These are phyloP conservation scores for Termitomyces heimii DNA, from an alignment of 768 basidiomycete species.

Conservation along the genomic window DNA sequence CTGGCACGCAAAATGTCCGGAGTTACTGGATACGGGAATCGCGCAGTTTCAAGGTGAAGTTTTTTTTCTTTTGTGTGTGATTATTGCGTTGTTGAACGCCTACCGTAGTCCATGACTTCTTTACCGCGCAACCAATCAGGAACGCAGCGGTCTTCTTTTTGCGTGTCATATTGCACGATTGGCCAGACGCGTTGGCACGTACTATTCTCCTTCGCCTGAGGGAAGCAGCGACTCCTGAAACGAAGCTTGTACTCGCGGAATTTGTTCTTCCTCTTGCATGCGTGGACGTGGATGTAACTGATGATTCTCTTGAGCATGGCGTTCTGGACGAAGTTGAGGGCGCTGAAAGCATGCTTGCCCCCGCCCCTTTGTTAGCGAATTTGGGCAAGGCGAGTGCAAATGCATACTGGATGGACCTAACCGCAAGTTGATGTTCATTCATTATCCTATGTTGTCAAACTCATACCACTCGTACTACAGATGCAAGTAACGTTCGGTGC, in stretches of 20 bases:
- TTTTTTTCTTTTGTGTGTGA: background rate
- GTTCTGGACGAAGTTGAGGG: constrained; percentile 40
- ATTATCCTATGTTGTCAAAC: background rate
- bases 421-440: constrained; percentile 31
- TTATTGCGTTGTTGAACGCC: background rate
- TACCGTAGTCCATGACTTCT: constrained; percentile 64
- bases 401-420: constrained; percentile 67
- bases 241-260: constrained; percentile 65
- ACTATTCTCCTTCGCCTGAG: constrained; percentile 38
- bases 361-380: constrained; percentile 64
- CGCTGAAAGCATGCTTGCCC: constrained; percentile 46
- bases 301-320: constrained; percentile 12
- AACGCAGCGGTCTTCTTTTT: constrained; percentile 62
- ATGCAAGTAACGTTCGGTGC: constrained; percentile 68
- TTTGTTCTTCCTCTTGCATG: constrained; percentile 68
- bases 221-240: constrained; percentile 42
- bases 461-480: constrained; percentile 24
- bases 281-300: constrained; percentile 36
- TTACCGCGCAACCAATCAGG: constrained; percentile 51
- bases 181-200: constrained; percentile 58
- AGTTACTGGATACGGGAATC: constrained; percentile 47
- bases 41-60: constrained; percentile 46
- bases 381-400: constrained; percentile 67
- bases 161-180: constrained; percentile 72
- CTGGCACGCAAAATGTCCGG: constrained; percentile 55